A percentile compares a stretch with the other conserved stretches of the same genome.
phyloP scores from a whole-genome alignment of 2,329 filamentous ascomycete genomes.

The Beauveria varroae region DNA sequence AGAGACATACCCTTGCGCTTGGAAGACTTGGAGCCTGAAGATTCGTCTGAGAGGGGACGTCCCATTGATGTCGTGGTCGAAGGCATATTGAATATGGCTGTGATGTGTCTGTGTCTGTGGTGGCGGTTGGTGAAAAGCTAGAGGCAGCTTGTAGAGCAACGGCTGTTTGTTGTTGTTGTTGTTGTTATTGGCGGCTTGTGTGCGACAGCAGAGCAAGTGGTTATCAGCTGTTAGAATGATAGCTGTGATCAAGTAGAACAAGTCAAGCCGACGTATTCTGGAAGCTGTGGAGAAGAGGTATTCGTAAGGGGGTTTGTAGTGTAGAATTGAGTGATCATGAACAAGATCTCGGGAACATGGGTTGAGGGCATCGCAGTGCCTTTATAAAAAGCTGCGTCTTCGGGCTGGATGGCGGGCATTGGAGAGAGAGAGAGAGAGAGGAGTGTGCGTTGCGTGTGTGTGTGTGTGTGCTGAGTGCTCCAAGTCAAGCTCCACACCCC shows the following conservation, averaged over 20 bases:
- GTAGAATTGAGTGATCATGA: slow-evolving; percentile 6
- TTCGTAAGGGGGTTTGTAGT: neutral
- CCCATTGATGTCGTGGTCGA: slow-evolving; percentile 24
- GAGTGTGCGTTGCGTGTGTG: neutral
- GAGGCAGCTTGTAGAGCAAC: neutral
- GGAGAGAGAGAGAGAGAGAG: neutral
- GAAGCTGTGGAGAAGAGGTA: neutral
- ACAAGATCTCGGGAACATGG: slow-evolving; percentile 1
- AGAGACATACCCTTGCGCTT: slow-evolving; percentile 39
- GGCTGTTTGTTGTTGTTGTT: neutral
- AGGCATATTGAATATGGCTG: neutral
- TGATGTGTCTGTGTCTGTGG: slow-evolving; percentile 6
- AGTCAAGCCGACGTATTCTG: neutral
- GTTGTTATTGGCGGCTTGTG: neutral
- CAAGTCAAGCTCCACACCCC: neutral
- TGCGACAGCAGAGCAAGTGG: neutral
- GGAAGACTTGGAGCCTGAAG: slow-evolving; percentile 27
- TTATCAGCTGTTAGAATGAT: neutral
- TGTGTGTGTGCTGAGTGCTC: neutral
- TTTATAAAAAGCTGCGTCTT: neutral
- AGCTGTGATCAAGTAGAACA: neutral
- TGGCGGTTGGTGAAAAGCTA: slow-evolving; percentile 5
- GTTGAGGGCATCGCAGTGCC: slow-evolving; percentile 1
- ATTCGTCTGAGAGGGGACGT: slow-evolving; percentile 36
- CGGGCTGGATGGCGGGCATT: neutral